Evolutionary conservation across 2,329 filamentous ascomycete species (phyloP).

Genomic region (Biscogniauxia mediterranea): DNA sequence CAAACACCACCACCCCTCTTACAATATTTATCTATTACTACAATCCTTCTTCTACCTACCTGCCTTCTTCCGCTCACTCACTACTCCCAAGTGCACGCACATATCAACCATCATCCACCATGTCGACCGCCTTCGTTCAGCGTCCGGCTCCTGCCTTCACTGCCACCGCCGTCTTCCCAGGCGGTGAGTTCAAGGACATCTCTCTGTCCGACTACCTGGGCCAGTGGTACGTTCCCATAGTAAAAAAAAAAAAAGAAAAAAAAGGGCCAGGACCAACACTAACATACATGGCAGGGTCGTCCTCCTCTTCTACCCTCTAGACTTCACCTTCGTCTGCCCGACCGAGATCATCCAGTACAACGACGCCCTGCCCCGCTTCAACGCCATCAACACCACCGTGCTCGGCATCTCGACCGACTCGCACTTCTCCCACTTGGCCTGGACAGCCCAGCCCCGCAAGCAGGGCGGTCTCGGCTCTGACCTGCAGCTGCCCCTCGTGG

Average conservation of each 20-base stretch:
- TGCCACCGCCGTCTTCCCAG: conserved; percentile 48
- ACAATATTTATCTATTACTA: too few relatives aligned
- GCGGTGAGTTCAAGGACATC: conserved; percentile 47
- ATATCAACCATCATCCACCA: conserved; percentile 21
- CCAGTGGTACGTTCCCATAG: conserved; percentile 40
- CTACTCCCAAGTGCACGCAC: neutral
- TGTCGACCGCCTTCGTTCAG: conserved; percentile 48
- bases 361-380: conserved; percentile 59
- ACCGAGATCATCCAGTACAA: conserved; percentile 66
- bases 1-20: too few relatives aligned
- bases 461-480: conserved; percentile 60
- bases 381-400: conserved; percentile 56
- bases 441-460: conserved; percentile 56
- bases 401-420: conserved; percentile 62
- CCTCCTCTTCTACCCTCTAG: conserved; percentile 66
- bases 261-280: neutral
- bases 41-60: too few relatives aligned
- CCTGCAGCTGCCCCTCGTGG: conserved; percentile 60
- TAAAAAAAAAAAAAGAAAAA: too few relatives aligned
- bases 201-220: conserved; percentile 44
- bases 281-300: conserved; percentile 48
- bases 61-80: neutral
- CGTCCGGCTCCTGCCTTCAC: conserved; percentile 49
- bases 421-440: conserved; percentile 56
- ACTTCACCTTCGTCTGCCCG: conserved; percentile 67